These are phyloP conservation scores for Paraglomus occultum DNA, from an alignment of 192 early-diverging fungal species.

Conservation along the genomic window DNA sequence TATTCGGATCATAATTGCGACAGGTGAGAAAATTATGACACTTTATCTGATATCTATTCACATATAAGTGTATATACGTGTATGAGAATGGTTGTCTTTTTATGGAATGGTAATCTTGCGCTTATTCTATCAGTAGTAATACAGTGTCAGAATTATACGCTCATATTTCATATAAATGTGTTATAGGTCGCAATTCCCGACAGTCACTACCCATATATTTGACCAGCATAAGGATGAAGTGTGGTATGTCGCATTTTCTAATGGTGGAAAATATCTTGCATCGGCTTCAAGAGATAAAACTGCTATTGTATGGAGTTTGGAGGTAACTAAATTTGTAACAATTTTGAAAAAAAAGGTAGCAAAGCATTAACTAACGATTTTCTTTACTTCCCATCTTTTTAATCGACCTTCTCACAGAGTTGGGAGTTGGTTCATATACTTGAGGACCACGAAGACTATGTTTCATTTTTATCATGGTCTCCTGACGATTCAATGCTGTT, in stretches of 20 bases:
- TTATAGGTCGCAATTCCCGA: conserved; percentile 48
- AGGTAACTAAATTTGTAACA: conserved; percentile 48
- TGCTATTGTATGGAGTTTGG: conserved; percentile 84
- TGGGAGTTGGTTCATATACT: conserved; percentile 51
- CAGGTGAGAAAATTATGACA: conserved; percentile 48
- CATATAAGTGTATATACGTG: too few species aligned
- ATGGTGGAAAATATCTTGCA: conserved; percentile 81
- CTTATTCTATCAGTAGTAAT: neutral
- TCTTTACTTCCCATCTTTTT: too few species aligned
- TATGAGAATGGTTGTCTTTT: conserved; percentile 8
- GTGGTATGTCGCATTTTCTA: conserved; percentile 93
- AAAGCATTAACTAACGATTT: conserved; percentile 4
- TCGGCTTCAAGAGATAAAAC: conserved; percentile 89
- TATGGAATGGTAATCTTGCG: conserved; percentile 28
- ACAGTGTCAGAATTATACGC: neutral
- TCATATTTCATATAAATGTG: neutral
- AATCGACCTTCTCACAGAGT: conserved; percentile 52
- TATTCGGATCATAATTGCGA: conserved; percentile 74
- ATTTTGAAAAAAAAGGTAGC: neutral
- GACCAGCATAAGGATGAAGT: conserved; percentile 88
- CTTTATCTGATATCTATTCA: too few species aligned
- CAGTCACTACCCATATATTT: conserved; percentile 59
- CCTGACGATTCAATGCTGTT: conserved; percentile 77
- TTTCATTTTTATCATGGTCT: conserved; percentile 89
- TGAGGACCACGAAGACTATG: conserved; percentile 66